phyloP scores from a whole-genome alignment of 2,329 filamentous ascomycete genomes.

The Dichotomopilus funicola region DNA sequence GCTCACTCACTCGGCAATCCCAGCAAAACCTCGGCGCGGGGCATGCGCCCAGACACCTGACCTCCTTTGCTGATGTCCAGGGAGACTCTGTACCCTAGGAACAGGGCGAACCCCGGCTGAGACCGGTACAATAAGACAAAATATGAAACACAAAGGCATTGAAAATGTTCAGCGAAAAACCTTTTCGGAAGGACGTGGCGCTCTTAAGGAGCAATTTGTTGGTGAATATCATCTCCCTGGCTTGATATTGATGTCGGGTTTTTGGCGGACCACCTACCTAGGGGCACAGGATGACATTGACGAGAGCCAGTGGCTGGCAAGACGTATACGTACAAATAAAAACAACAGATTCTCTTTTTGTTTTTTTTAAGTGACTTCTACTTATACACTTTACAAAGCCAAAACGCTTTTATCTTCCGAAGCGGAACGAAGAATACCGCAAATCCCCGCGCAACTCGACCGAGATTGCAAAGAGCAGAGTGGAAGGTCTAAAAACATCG shows the following conservation, averaged over 20 bases:
- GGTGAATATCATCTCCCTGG: too few relatives aligned
- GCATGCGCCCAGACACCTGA: not conserved
- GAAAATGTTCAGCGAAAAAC: too few relatives aligned
- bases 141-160: too few relatives aligned
- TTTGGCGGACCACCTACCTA: not conserved
- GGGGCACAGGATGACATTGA: not conserved
- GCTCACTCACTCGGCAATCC: not conserved
- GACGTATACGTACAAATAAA: not conserved
- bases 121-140: too few relatives aligned
- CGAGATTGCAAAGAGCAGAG: constrained; percentile 13
- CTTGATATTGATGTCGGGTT: too few relatives aligned
- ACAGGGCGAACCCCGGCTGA: too few relatives aligned
- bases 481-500: constrained; percentile 15
- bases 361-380: constrained; percentile 12
- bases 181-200: too few relatives aligned
- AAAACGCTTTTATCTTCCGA: constrained; percentile 20
- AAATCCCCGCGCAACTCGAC: constrained; percentile 1
- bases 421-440: constrained; percentile 1
- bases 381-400: constrained; percentile 17
- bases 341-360: constrained; percentile 11
- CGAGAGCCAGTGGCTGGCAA: not conserved
- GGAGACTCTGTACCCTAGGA: not conserved
- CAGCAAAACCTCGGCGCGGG: constrained; percentile 5
- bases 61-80: not conserved
- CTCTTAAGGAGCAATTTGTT: too few relatives aligned